Evolutionary conservation across 345 rosid species (phyloP), one percentile per base, ranked within the genome.

Genomic region (Salix exigua): DNA sequence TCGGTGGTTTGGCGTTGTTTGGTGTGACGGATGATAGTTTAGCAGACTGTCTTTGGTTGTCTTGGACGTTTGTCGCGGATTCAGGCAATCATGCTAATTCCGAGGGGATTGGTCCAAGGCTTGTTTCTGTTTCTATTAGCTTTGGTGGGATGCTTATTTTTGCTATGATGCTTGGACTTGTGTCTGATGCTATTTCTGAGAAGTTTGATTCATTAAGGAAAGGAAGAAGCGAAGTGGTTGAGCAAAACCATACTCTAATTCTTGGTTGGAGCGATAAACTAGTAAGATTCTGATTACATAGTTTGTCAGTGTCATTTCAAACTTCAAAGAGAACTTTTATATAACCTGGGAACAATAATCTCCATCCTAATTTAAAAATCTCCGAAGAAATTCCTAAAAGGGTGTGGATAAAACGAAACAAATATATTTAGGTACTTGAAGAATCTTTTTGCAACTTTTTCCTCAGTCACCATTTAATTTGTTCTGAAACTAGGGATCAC

Each of bases 181-280:
- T 91, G 55, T 88, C 90, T 73, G 91, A 89, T 85, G 87, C 92
- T 26, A 91, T 89, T 73, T 91, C 96, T 17, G 91, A 91, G 89
- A 91, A 89, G 83, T 83, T 89, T 71, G 96, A 89, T 83, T 91
- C 93, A 0, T 75, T 89, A 75, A 82, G 95, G 84, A 91, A 91
- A 83, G 95, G 92, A 79, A 88, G 81, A 76, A 88, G 95, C 73
- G 88, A 85, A 79, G 92, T 88, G 8, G 89, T 91, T 71, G 90
- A 89, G 90, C 89, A 82, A 72, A 88, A 87, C 66, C 95, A 91
- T 86, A 88, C 92, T 68, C 85, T 91, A 35, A 71, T 91, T 73
- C 92, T 91, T 84, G 95, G 95, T 25, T 89, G 92, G 95, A 91
- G 95, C 77, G 95, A 91, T 83, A 91, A 91, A 83, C 76, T 91